Base-by-base conservation (phyloP, 2,329 filamentous ascomycete genomes). In the Aspergillus awamori region DNA sequence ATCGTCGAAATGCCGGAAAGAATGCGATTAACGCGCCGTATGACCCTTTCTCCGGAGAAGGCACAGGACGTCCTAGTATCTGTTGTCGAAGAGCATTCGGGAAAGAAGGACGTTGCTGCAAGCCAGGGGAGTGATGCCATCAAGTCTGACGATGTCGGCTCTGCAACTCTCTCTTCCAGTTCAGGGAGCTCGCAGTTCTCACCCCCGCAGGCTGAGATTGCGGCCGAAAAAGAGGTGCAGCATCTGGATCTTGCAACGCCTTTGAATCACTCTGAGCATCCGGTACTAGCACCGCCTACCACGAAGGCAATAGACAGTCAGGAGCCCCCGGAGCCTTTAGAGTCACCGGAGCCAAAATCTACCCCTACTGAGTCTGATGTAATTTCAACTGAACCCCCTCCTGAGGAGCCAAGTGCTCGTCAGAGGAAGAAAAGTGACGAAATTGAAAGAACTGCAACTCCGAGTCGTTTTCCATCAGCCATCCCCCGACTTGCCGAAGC, bases 1-100 rank as follows among this genome's bases (percentile, higher is more conserved):
- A 61, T 58, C 13, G 68, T 69, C 8, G 71, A 72, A 33, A 64
- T 67, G 49, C 65, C 70, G 5, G 74, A 77, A 55, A 70, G 69
- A 47, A 70, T 72, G 57, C 69, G 72, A 24, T 66, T 73, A 57
- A 66, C 75, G 66, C 74, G 75, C 63, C 76, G 76, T 60, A 75
- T 78, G 74, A 79, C 75, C 45, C 80, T 86, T 64, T 87, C 82
- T 13, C 82, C 83, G 0, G 87, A 90, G 67, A 87, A 87, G 68
- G 84, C 86, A 8, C 83, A 87, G 57, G 82, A 88, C 70, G 85
- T 88, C 65, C 74, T 91, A 28, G 83, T 84, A 6, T 87, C 87
- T 8, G 87, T 89, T 3, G 83, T 89, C 13, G 85, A 90, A 69
- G 86, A 89, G 69, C 84, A 90, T 66, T 80, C 82, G 4, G 77